These are phyloP conservation scores for Tetrapyrgos nigripes DNA, from an alignment of 1,284 basidiomycete genomes.

Conservation along the genomic window DNA sequence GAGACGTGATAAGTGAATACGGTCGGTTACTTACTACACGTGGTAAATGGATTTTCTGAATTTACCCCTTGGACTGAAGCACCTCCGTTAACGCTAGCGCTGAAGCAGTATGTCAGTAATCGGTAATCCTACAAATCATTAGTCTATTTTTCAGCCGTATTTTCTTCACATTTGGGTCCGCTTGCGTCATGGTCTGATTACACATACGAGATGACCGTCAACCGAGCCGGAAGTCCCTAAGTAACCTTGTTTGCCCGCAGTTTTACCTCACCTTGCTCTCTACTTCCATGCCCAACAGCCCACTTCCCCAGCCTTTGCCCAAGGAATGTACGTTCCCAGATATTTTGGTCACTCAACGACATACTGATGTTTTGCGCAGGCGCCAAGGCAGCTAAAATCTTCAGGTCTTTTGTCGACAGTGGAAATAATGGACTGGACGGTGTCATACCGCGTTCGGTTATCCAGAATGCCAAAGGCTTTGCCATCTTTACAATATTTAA, in stretches of 20 bases:
- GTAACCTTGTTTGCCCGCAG: not conserved
- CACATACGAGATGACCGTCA: not conserved
- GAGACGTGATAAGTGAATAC: not conserved
- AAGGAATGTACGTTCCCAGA: conserved; percentile 76
- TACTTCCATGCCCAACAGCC: conserved; percentile 57
- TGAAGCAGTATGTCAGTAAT: no score
- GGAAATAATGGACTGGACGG: conserved; percentile 78
- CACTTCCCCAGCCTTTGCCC: conserved; percentile 72
- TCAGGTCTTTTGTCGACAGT: conserved; percentile 76
- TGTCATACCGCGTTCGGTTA: conserved; percentile 71
- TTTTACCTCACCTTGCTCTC: conserved; percentile 7
- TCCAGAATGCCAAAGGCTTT: conserved; percentile 83
- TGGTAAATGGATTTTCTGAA: no score
- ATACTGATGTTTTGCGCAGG: no score
- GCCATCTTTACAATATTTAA: conserved; percentile 86
- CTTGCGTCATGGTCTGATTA: not conserved
- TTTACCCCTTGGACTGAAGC: no score
- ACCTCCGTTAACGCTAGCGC: no score
- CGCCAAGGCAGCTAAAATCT: no score
- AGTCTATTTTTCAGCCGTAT: not conserved
- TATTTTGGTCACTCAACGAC: conserved; percentile 54
- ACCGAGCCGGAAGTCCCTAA: not conserved
- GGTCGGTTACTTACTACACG: not conserved
- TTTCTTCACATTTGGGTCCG: not conserved
- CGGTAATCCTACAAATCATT: not conserved